Conservation (phyloP, 768 basidiomycete genomes). For the Suillus paluster region DNA sequence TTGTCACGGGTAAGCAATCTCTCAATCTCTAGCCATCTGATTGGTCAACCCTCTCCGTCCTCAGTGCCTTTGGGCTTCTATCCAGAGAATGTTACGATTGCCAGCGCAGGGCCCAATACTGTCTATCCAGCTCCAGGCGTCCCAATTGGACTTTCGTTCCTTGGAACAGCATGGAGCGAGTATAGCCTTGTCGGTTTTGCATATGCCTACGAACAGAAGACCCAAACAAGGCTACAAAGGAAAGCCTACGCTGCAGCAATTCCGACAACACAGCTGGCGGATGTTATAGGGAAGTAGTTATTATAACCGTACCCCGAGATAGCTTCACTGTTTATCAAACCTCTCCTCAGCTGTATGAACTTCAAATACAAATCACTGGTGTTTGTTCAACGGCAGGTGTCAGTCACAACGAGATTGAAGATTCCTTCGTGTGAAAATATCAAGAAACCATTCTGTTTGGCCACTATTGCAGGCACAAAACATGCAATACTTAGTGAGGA, state of each 20-base stretch:
- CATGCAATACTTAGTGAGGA: too few relatives aligned
- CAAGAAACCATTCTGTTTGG: neutral
- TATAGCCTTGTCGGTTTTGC: slow-evolving; percentile 44
- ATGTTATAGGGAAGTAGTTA: slow-evolving; percentile 29
- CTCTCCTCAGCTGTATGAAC: neutral
- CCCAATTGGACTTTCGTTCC: slow-evolving; percentile 46
- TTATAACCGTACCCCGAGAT: neutral
- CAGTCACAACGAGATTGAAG: neutral
- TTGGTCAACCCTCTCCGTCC: neutral
- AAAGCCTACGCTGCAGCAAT: slow-evolving; percentile 57
- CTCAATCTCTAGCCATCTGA: neutral
- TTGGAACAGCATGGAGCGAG: slow-evolving; percentile 51
- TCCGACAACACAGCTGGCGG: slow-evolving; percentile 54
- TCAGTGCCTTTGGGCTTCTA: slow-evolving; percentile 45
- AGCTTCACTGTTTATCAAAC: neutral
- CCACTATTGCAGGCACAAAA: too few relatives aligned
- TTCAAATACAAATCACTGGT: neutral
- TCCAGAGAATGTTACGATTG: slow-evolving; percentile 35
- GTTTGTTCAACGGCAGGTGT: neutral
- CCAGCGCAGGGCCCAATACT: slow-evolving; percentile 39
- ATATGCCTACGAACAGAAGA: slow-evolving; percentile 58
- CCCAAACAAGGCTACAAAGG: slow-evolving; percentile 52
- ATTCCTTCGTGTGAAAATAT: neutral
- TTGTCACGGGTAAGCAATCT: slow-evolving; percentile 32
- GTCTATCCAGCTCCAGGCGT: slow-evolving; percentile 43